A percentile compares a stretch with the other conserved stretches of the same genome.
Evolutionary conservation across 2,329 filamentous ascomycete species (phyloP).

Genomic region (Lecanicillium sp.): DNA sequence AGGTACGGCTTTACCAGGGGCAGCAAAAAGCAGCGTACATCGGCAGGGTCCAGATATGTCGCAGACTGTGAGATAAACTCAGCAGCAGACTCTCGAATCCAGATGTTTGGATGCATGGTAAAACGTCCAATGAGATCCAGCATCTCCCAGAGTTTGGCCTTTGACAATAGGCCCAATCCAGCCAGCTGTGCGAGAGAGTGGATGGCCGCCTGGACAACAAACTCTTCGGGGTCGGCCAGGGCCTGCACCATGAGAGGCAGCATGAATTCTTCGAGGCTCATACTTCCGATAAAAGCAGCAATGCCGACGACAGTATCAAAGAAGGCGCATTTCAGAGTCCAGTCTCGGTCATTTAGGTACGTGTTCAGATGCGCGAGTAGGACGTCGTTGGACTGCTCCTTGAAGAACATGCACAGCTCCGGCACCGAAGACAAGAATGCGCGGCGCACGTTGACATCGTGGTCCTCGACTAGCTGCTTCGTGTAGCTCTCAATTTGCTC

Average conservation of each 20-base stretch:
- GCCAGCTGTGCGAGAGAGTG: constrained; percentile 85
- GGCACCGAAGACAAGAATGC: constrained; percentile 90
- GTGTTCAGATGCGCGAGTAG: constrained; percentile 94
- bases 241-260: constrained; percentile 94
- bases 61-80: constrained; percentile 76
- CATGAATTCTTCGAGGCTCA: constrained; percentile 89
- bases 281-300: constrained; percentile 81
- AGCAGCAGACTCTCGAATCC: constrained; percentile 86
- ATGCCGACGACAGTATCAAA: constrained; percentile 95
- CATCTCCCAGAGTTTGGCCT: constrained; percentile 79
- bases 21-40: constrained; percentile 74
- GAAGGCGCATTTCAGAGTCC: constrained; percentile 94
- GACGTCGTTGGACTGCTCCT: constrained; percentile 89
- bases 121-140: constrained; percentile 79
- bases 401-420: constrained; percentile 91
- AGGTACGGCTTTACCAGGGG: constrained; percentile 78
- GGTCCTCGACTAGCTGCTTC: constrained; percentile 82
- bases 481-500: constrained; percentile 82
- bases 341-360: constrained; percentile 92
- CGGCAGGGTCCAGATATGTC: constrained; percentile 69
- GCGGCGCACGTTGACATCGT: constrained; percentile 76
- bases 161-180: constrained; percentile 78
- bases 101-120: constrained; percentile 87
- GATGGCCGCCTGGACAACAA: constrained; percentile 85
- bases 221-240: constrained; percentile 86